Conservation (phyloP, 192 early-diverging fungal genomes). For the Allomyces macrogynus region DNA sequence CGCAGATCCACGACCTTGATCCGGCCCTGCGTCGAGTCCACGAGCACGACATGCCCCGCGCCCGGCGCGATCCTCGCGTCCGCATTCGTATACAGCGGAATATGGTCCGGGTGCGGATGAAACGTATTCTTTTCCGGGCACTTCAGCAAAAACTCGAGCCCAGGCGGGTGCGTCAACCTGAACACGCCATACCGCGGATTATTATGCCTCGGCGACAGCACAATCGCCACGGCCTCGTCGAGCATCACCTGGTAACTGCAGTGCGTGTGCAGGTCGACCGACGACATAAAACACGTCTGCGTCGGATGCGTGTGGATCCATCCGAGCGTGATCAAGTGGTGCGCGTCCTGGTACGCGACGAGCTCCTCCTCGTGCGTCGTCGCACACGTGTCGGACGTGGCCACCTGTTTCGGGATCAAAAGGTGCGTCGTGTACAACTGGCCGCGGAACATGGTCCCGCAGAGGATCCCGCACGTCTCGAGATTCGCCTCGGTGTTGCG, state of each 20-base stretch:
- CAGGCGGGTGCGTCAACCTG: constrained; percentile 65
- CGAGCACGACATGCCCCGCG: constrained; percentile 11
- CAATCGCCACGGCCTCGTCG: constrained; percentile 86
- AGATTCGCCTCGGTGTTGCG: constrained; percentile 55
- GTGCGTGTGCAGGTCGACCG: constrained; percentile 80
- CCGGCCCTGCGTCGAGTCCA: constrained; percentile 6
- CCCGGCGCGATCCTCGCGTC: constrained; percentile 11
- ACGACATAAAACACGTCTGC: constrained; percentile 88
- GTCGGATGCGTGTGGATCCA: constrained; percentile 89
- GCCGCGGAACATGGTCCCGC: constrained; percentile 40
- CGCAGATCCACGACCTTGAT: constrained; percentile 16
- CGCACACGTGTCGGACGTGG: constrained; percentile 66
- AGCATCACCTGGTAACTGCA: constrained; percentile 76
- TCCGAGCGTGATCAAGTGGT: constrained; percentile 61
- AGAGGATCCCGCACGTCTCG: constrained; percentile 75
- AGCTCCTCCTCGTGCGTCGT: constrained; percentile 69
- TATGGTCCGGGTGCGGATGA: constrained; percentile 56
- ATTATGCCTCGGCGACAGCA: constrained; percentile 50
- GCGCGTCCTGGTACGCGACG: constrained; percentile 48
- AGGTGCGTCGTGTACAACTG: constrained; percentile 45
- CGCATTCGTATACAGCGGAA: constrained; percentile 28
- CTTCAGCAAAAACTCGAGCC: constrained; percentile 51
- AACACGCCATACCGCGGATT: constrained; percentile 50
- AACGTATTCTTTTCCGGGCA: constrained; percentile 50
- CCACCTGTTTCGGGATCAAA: constrained; percentile 73